Percentiles rank a stretch among this genome's conserved stretches.
These are phyloP conservation scores for Talaromyces amestolkiae DNA, from an alignment of 2,329 filamentous ascomycete species.

Conservation along the genomic window DNA sequence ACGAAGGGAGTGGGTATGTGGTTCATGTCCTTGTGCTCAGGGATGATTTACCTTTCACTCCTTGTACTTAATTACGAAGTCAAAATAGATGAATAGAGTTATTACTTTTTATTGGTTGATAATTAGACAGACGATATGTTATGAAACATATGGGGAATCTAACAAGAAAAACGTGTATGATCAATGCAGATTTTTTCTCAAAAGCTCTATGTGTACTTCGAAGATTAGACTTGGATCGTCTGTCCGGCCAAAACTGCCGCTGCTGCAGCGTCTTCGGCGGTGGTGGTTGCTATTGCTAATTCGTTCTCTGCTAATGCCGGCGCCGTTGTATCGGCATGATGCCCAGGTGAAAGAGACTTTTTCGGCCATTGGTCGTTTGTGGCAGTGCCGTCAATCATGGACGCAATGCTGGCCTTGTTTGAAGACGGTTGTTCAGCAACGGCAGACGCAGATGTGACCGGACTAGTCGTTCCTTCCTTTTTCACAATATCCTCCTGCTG, in stretches of 20 bases:
- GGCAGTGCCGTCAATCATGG: conserved; percentile 39
- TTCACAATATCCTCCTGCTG: conserved; percentile 25
- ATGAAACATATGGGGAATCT: conserved; percentile 20
- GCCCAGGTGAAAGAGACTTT: conserved; percentile 24
- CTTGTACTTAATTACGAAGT: neutral
- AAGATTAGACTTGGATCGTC: conserved; percentile 18
- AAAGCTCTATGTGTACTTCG: neutral
- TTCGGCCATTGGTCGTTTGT: conserved; percentile 23
- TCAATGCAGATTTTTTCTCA: neutral
- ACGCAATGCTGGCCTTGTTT: conserved; percentile 40
- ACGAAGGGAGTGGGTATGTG: conserved; percentile 69
- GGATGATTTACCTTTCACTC: neutral
- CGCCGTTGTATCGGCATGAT: conserved; percentile 19
- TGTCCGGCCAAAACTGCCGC: conserved; percentile 9
- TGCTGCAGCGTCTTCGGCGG: conserved; percentile 13
- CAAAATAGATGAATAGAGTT: neutral
- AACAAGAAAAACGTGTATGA: conserved; percentile 1
- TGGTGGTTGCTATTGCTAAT: neutral
- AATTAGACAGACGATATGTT: neutral
- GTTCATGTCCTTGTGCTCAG: conserved; percentile 73
- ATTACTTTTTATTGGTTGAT: neutral
- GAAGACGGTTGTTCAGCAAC: conserved; percentile 20
- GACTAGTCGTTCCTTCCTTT: conserved; percentile 28
- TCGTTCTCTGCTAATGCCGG: neutral
- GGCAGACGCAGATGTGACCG: conserved; percentile 19